Percentiles rank a stretch among this genome's conserved stretches.
phyloP scores from a whole-genome alignment of 805 yeast genomes.

The Candida qinlingensis region DNA sequence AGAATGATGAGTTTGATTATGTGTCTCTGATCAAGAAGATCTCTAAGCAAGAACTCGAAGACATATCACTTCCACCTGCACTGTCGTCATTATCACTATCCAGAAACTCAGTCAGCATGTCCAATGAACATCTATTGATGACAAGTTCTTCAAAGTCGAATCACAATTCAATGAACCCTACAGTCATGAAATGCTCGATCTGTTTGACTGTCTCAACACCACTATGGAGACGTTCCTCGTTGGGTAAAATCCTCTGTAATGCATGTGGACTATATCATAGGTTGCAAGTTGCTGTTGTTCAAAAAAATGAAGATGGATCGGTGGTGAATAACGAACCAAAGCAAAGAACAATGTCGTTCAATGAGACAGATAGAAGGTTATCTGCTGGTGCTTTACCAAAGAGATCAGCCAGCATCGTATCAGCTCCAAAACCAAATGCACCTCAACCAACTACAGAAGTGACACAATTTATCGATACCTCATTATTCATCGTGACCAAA shows the following conservation, averaged over 20 bases:
- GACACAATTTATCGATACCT: neutral
- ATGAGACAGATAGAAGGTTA: no score
- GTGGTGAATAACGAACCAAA: no score
- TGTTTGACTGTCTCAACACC: constrained; percentile 91
- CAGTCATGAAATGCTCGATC: constrained; percentile 53
- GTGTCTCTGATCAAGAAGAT: neutral
- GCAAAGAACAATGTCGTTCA: no score
- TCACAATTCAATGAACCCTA: neutral
- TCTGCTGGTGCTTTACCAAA: no score
- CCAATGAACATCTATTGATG: neutral
- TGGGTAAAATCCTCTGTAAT: constrained; percentile 87
- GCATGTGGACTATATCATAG: constrained; percentile 94
- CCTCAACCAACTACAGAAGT: no score
- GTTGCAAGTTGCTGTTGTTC: constrained; percentile 64
- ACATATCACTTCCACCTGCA: neutral
- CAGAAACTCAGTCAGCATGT: neutral
- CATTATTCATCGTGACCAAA: neutral
- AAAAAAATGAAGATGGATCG: neutral
- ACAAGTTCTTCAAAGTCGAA: constrained; percentile 4
- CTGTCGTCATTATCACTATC: neutral
- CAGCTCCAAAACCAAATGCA: no score
- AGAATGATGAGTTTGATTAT: neutral
- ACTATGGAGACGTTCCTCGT: constrained; percentile 88
- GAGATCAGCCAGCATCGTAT: no score
- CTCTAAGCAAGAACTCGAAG: neutral